Percentiles rank a stretch among this genome's conserved stretches.
These are phyloP conservation scores for Elongisporangium undulatum DNA, from an alignment of 352 stramenopile species.

Conservation along the genomic window DNA sequence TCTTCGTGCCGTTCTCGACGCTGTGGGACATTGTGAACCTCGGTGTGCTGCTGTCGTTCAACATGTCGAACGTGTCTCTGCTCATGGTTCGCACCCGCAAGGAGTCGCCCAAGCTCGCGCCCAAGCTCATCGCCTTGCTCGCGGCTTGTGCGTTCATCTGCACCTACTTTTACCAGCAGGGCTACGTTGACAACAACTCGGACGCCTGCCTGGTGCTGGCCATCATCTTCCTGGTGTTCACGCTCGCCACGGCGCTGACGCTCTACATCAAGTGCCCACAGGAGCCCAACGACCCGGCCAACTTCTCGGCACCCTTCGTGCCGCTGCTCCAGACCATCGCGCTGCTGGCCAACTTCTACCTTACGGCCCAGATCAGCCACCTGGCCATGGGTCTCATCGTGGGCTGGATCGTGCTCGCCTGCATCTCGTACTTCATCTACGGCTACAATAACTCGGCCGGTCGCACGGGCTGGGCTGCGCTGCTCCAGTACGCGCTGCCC, in stretches of 20 bases:
- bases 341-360: slow-evolving; percentile 45
- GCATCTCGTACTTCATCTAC: slow-evolving; percentile 47
- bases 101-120: slow-evolving; percentile 18
- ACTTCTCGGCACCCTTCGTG: slow-evolving; percentile 38
- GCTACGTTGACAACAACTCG: slow-evolving; percentile 25
- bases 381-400: slow-evolving; percentile 30
- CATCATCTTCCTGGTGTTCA: slow-evolving; percentile 26
- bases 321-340: slow-evolving; percentile 36
- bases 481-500: slow-evolving; percentile 26
- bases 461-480: slow-evolving; percentile 29
- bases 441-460: slow-evolving; percentile 34
- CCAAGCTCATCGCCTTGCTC: slow-evolving; percentile 25
- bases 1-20: slow-evolving; percentile 50
- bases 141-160: slow-evolving; percentile 18
- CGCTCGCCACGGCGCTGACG: slow-evolving; percentile 15
- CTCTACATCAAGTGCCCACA: slow-evolving; percentile 36
- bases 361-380: slow-evolving; percentile 38
- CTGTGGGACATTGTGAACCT: slow-evolving; percentile 71
- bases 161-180: slow-evolving; percentile 39
- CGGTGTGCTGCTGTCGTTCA: slow-evolving; percentile 67
- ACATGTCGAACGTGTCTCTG: slow-evolving; percentile 53
- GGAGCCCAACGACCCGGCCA: slow-evolving; percentile 19
- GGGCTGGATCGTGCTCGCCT: slow-evolving; percentile 27
- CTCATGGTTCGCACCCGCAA: slow-evolving; percentile 46
- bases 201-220: slow-evolving; percentile 20